Evolutionary conservation across 176 grass and related monocot genomes (phyloP), one percentile per base, ranked within the genome.

Genomic region (Aegilops sharonensis): DNA sequence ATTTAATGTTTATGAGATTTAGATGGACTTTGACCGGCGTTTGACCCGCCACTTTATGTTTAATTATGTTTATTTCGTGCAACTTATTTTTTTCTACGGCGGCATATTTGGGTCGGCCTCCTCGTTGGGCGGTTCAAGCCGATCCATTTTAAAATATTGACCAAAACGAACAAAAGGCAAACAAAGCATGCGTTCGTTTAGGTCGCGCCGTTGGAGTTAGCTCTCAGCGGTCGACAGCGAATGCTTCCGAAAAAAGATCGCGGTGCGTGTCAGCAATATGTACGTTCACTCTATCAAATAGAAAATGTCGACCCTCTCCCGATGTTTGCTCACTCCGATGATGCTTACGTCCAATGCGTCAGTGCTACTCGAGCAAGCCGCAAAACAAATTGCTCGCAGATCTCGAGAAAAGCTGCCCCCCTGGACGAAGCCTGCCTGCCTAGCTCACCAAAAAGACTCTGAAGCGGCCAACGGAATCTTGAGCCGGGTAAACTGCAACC

Each of bases 371-470:
- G 50, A 54, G 50, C 0, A 64, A 64, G 70, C 17, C 27, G 64
- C 7, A 27, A 47, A 75, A 84, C 57, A 75, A 75, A 34, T 12
- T 47, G 0, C 2, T 57, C 23, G 31, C 52, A 12, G 65, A 89
- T 89, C 81, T 89, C 81, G 6, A 89, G 57, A 39, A 79, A 79
- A 64, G 56, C 81, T 84, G 87, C 67, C 61, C 45, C 87, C 87
- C 75, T 50, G 66, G 42, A 73, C 75, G 87, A 84, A 80, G 81
- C 87, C 66, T 72, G 50, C 78, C 56, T 72, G 48, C 37, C 50
- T 72, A 14, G 6, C 47, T 68, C 34, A 4, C 39, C 25, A 47
- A 31, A 64, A 86, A 71, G 9, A 23, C 39, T 11, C 9, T 29
- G 5, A 72, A 27, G 56, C 40, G 48, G 66, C 23, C 0, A 30